Conservation (phyloP, 257 asterid species). For the Fraxinus quadrangulata region DNA sequence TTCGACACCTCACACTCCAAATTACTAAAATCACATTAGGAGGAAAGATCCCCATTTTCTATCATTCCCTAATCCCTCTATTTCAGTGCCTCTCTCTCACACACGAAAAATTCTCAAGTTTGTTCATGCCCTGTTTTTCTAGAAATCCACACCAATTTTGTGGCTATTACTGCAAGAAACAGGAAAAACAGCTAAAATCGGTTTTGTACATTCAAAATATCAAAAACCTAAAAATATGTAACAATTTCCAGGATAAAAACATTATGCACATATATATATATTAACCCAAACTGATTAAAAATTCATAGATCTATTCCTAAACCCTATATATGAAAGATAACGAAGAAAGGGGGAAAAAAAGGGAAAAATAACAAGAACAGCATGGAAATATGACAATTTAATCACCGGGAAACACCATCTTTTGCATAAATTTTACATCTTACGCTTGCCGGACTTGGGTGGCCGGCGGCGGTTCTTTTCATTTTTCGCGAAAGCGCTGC, state of each 20-base stretch:
- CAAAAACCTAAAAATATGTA: no score
- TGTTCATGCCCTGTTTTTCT: no score
- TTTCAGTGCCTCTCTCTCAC: no score
- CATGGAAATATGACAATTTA: not conserved
- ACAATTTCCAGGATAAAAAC: no score
- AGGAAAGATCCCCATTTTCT: no score
- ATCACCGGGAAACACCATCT: conserved; percentile 9
- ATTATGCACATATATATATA: not conserved
- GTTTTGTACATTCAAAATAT: no score
- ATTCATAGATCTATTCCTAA: not conserved
- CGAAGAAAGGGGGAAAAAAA: not conserved
- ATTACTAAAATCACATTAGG: no score
- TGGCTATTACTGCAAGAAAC: no score
- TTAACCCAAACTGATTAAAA: not conserved
- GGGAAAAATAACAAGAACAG: not conserved
- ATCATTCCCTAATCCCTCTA: no score
- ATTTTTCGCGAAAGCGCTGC: conserved; percentile 39
- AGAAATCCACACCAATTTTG: not conserved
- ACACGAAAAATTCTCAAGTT: no score
- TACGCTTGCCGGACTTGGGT: conserved; percentile 40
- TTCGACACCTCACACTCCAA: no score
- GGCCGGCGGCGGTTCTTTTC: conserved; percentile 41
- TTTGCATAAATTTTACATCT: conserved; percentile 25
- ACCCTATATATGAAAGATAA: not conserved
- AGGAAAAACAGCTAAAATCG: no score